Conservation (phyloP, 805 yeast species). For the Suhomyces prunicola region DNA sequence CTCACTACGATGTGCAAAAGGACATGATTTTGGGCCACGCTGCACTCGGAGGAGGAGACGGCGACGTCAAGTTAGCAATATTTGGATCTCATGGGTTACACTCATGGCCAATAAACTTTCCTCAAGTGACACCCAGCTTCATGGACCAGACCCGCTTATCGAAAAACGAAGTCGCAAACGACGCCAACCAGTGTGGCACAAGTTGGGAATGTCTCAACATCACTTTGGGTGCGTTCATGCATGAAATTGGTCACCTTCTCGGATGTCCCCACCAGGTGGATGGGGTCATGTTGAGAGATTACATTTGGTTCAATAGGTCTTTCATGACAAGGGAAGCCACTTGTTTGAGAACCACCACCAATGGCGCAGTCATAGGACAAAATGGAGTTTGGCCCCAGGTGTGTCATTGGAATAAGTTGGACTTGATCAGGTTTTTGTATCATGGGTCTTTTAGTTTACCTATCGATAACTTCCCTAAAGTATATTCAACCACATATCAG, state of each 20-base stretch:
- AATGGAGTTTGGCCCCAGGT: slow-evolving; percentile 51
- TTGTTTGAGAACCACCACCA: slow-evolving; percentile 50
- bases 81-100: slow-evolving; percentile 92
- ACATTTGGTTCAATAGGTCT: slow-evolving; percentile 73
- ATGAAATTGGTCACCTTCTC: slow-evolving; percentile 87
- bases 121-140: slow-evolving; percentile 64
- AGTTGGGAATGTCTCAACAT: slow-evolving; percentile 87
- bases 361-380: slow-evolving; percentile 44
- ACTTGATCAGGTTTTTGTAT: slow-evolving; percentile 68
- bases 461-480: slow-evolving; percentile 46
- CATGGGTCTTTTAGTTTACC: slow-evolving; percentile 82
- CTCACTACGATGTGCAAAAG: slow-evolving; percentile 68
- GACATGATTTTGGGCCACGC: slow-evolving; percentile 80
- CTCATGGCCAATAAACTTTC: slow-evolving; percentile 87
- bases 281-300: slow-evolving; percentile 91
- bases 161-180: slow-evolving; percentile 81
- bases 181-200: slow-evolving; percentile 76
- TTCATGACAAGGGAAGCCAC: slow-evolving; percentile 69
- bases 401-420: slow-evolving; percentile 87
- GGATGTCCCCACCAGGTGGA: slow-evolving; percentile 90
- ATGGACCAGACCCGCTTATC: slow-evolving; percentile 67
- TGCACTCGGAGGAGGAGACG: slow-evolving; percentile 87
- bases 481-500: slow-evolving; percentile 30
- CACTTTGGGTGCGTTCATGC: slow-evolving; percentile 91
- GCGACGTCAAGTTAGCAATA: slow-evolving; percentile 70